Conservation (phyloP, 805 yeast genomes). For the Zygosaccharomyces bailii region DNA sequence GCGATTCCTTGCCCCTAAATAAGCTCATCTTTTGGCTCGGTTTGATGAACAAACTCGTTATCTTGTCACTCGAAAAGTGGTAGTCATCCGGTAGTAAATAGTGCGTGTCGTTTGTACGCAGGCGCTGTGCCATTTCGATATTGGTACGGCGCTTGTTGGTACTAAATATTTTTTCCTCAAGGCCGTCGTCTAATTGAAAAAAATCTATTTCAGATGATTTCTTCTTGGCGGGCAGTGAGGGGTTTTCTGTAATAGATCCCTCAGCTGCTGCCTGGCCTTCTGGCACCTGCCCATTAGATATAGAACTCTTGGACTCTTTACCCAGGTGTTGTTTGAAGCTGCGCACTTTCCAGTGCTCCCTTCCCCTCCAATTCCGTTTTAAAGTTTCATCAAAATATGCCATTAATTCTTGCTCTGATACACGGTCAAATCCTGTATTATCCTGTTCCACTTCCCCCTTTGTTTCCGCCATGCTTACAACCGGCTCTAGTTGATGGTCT, state of each 20-base stretch:
- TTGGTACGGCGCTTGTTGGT: constrained; percentile 33
- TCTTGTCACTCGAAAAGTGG: constrained; percentile 63
- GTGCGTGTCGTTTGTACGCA: constrained; percentile 40
- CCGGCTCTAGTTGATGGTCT: constrained; percentile 17
- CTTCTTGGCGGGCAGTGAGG: constrained; percentile 31
- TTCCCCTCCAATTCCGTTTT: constrained; percentile 79
- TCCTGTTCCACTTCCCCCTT: constrained; percentile 7
- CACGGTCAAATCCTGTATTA: constrained; percentile 23
- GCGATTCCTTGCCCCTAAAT: constrained; percentile 22
- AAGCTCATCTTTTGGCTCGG: constrained; percentile 49
- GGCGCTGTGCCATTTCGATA: constrained; percentile 43
- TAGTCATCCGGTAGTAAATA: constrained; percentile 69
- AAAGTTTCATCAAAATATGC: constrained; percentile 77
- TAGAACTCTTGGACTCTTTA: constrained; percentile 7
- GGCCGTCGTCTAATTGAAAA: constrained; percentile 36
- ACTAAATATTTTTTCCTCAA: constrained; percentile 42
- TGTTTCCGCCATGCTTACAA: constrained; percentile 21
- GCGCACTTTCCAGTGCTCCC: constrained; percentile 86
- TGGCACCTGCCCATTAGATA: no score
- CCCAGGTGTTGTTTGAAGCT: constrained; percentile 44
- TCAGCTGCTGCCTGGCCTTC: constrained; percentile 1
- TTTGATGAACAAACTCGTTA: constrained; percentile 65
- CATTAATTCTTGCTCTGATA: constrained; percentile 61
- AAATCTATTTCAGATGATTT: constrained; percentile 45
- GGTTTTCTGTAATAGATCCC: constrained; percentile 4